Evolutionary conservation across 495 filamentous ascomycete genomes (phyloP), one percentile per base, ranked within the genome.

Genomic region (Staphylotrichum longicolle): DNA sequence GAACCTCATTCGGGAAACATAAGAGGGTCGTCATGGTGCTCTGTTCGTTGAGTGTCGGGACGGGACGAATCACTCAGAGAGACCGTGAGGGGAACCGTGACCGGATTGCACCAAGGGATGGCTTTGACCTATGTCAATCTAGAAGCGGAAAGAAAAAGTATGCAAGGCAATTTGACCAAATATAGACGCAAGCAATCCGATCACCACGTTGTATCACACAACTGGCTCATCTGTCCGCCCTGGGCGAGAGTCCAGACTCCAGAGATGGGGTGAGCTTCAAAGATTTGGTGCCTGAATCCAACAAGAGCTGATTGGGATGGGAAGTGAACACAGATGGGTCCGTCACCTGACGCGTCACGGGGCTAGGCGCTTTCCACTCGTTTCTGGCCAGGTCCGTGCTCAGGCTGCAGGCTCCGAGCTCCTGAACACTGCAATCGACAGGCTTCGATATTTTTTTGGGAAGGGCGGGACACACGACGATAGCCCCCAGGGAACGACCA

Each of bases 391-490:
- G 55, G 50, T 11, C 41, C 42, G 54, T 58, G 49, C 61, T 33
- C 41, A 57, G 47, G 44, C 49, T 50, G 44, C 57, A 59, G 46
- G 20, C 33, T 35, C 4, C 12, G 20, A 40, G 53, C 52, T 42
- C 39, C 39, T 7, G 33, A 49, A 15, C 34, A 15, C 30, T 40
- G 59, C 60, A 48, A 45, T 49, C 49, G 52, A 34, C 30, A 54
- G 63, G 53, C 63, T 65, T 65, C 57, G 58, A 65, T 60, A 60
- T 57, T 56, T 65, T 65, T 57, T 61, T 52, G 47, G 47, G 40
- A 45, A 41, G 9, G 4, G 42, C 30, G 35, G 37, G 46, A 54
- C 47, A 5, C 37, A 42, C 32, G 46, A 20, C 27, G 57, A 41
- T 6, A 55, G 49, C 41, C 45, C 56, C 15, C 40, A 27, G 40